Evolutionary conservation across 2,329 filamentous ascomycete genomes (phyloP).

Genomic region (Ophiognomonia clavigignenti-juglandacearum): DNA sequence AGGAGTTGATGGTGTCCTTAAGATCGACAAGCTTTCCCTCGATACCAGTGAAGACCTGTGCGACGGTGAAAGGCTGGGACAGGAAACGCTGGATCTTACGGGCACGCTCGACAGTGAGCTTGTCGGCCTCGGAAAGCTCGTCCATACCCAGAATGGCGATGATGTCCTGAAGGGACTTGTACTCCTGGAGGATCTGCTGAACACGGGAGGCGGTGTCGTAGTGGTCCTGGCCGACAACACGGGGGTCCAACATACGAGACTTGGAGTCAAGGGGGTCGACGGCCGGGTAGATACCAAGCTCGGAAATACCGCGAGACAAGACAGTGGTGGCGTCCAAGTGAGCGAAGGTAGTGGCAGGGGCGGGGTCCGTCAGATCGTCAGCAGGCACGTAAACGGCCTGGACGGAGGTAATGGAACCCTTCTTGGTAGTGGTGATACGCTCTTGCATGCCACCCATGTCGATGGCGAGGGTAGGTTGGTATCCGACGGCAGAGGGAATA

Average conservation of each 20-base stretch:
- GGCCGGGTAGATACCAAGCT: constrained; percentile 99
- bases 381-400: constrained; percentile 99
- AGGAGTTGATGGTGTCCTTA: constrained; percentile 95
- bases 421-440: constrained; percentile 98
- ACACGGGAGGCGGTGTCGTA: constrained; percentile 92
- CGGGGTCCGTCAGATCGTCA: constrained; percentile 99
- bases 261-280: constrained; percentile 99
- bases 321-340: constrained; percentile 99
- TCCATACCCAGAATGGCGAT: constrained; percentile 99
- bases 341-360: constrained; percentile 98
- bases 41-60: constrained; percentile 79
- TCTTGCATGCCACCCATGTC: constrained; percentile 99
- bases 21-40: constrained; percentile 96
- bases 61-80: constrained; percentile 95
- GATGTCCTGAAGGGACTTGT: constrained; percentile 99
- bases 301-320: constrained; percentile 99
- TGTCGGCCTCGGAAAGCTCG: constrained; percentile 97
- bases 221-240: constrained; percentile 97
- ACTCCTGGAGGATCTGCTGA: constrained; percentile 99
- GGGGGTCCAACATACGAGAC: constrained; percentile 98
- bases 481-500: constrained; percentile 99
- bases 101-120: constrained; percentile 99
- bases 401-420: constrained; percentile 99
- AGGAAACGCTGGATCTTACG: constrained; percentile 99
- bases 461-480: constrained; percentile 96